A percentile compares a stretch with the other conserved stretches of the same genome.
Evolutionary conservation across 441 rosid genomes (phyloP).

Genomic region (Pelargonium myrrhifolium): DNA sequence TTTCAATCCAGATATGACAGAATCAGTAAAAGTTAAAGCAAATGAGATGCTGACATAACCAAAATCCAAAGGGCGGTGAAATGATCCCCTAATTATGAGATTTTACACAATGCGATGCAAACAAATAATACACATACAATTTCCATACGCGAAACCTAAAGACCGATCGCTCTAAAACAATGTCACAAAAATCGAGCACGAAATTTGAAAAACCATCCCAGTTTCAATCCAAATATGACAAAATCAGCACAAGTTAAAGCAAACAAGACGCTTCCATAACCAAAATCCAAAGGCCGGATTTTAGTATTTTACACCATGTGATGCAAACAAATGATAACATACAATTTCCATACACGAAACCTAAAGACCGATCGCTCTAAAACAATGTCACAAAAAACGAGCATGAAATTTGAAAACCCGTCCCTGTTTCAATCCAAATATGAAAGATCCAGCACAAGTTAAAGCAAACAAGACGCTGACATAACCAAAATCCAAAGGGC

Average conservation of each 20-base stretch:
- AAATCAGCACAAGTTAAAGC: too few relatives aligned
- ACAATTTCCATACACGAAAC: neutral
- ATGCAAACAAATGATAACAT: neutral
- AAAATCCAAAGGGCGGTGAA: neutral
- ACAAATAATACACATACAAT: neutral
- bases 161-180: too few relatives aligned
- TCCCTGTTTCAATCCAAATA: too few relatives aligned
- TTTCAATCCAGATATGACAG: too few relatives aligned
- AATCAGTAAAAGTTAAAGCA: too few relatives aligned
- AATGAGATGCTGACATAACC: neutral
- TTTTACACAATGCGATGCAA: neutral
- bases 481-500: neutral
- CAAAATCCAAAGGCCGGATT: neutral
- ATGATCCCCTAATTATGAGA: neutral
- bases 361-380: too few relatives aligned
- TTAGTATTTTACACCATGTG: neutral
- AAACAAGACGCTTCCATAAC: neutral
- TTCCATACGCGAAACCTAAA: neutral
- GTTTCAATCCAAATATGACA: too few relatives aligned
- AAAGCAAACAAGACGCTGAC: neutral
- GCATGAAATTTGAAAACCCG: too few relatives aligned
- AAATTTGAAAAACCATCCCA: too few relatives aligned
- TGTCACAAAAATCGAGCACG: too few relatives aligned
- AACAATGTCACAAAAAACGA: too few relatives aligned
- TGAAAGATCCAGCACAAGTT: too few relatives aligned